Evolutionary conservation across 768 basidiomycete species (phyloP), one percentile per base, ranked within the genome.

Genomic region (Lanmaoa rubissima): DNA sequence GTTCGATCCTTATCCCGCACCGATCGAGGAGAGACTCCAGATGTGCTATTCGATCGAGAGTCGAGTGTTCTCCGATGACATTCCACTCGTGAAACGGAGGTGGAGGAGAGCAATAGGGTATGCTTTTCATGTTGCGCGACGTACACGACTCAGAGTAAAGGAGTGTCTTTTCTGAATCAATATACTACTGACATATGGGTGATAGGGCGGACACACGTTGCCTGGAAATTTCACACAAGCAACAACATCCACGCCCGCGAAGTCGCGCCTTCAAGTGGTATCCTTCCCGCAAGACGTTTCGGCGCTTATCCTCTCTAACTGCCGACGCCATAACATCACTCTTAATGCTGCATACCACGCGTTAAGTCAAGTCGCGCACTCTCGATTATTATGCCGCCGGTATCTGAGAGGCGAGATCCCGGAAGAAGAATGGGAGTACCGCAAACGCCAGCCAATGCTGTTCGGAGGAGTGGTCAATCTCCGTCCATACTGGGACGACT

Each of bases 401-500:
- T 79, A 77, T 53, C 62, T 78, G 32, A 69, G 69, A 16, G 82
- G 82, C 0, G 70, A 79, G n/a, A 78, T 86, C 36, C 61, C 65
- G 12, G 64, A 75, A 41, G 73, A 74, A 13, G 83, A 86, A 63
- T 85, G 83, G 84, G 73, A 78, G 44, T 77, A 74, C 47, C 70
- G 82, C 32, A 77, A 73, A 54, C 73, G 68, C 51, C 75, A 84
- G 58, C 81, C 82, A 2, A 83, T 81, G 76, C 69, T 74, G 43
- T 77, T 74, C 16, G 72, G 68, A 7, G 82, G 82, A 5, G 81
- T 81, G 13, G 57, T 81, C 13, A 83, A 80, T 63, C 58, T 84
- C 35, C 73, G 83, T 5, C 76, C 34, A 24, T 24, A 48, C 34
- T 48, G 34, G 47, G 16, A 48, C 10, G 5, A 48, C n/a, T 83